phyloP scores from a whole-genome alignment of 805 yeast species.

The Ogataea allantospora region DNA sequence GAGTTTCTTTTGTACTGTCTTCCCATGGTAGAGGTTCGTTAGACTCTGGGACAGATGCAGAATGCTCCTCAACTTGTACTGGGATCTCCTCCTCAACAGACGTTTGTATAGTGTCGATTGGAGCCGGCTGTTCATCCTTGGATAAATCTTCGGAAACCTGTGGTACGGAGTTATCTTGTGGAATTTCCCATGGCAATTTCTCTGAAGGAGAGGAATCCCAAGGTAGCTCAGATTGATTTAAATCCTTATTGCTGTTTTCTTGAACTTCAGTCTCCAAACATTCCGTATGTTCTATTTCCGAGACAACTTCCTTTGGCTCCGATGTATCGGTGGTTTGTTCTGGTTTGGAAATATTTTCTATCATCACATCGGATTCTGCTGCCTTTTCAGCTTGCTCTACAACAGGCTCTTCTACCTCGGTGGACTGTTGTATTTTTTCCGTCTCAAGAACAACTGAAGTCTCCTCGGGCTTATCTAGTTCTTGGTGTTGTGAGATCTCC shows the following conservation, averaged over 20 bases:
- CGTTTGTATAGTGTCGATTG: not conserved
- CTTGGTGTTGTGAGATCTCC: not conserved
- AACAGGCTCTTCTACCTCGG: not conserved
- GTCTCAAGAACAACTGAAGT: too few species aligned
- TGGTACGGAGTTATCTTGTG: not conserved
- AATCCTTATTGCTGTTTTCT: too few species aligned
- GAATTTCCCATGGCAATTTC: slow-evolving; percentile 7
- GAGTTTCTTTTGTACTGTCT: slow-evolving; percentile 1
- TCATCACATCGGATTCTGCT: not conserved
- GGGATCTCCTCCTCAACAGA: not conserved
- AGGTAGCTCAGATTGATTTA: slow-evolving; percentile 2
- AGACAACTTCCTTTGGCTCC: not conserved
- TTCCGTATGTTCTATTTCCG: not conserved
- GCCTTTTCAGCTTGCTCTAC: not conserved
- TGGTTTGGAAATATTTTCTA: not conserved
- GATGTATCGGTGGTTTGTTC: not conserved
- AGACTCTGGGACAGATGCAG: too few species aligned
- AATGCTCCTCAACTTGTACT: too few species aligned
- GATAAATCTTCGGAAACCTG: not conserved
- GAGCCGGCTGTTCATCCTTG: too few species aligned
- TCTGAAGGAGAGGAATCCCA: slow-evolving; percentile 6
- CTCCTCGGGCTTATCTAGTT: too few species aligned
- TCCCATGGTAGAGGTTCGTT: slow-evolving; percentile 6
- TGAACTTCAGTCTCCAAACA: not conserved
- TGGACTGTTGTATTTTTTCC: too few species aligned